Evolutionary conservation across 441 rosid genomes (phyloP).

Genomic region (Oxalis stricta): DNA sequence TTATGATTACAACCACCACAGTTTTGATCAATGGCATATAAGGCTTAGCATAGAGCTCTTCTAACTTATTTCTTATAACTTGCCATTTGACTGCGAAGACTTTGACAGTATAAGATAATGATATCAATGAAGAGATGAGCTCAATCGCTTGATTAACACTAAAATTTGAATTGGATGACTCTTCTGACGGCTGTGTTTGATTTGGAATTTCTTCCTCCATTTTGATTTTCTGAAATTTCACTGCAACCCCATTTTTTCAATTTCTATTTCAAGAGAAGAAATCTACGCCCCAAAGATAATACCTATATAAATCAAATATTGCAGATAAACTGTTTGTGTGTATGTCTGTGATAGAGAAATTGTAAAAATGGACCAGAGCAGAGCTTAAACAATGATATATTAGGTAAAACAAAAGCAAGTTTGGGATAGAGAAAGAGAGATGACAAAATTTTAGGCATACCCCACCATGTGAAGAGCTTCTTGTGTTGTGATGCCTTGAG

Average conservation of each 20-base stretch:
- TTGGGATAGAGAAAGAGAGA: constrained; percentile 7
- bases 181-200: constrained; percentile 8
- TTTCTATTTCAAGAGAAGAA: constrained; percentile 1
- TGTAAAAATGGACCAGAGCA: too few species aligned
- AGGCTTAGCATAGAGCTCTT: constrained; percentile 64
- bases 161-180: constrained; percentile 13
- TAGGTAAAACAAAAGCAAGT: too few species aligned
- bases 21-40: constrained; percentile 31
- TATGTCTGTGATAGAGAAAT: too few species aligned
- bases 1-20: constrained; percentile 40
- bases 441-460: constrained; percentile 1
- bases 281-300: background rate
- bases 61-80: constrained; percentile 49
- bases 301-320: background rate
- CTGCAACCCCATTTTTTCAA: constrained; percentile 23
- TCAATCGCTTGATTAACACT: constrained; percentile 36
- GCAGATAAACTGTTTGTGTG: too few species aligned
- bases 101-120: constrained; percentile 53
- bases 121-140: constrained; percentile 50
- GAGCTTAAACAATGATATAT: too few species aligned
- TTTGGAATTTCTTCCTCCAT: constrained; percentile 33
- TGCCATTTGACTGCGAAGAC: constrained; percentile 80
- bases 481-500: constrained; percentile 21
- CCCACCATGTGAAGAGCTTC: constrained; percentile 27
- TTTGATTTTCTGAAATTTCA: constrained; percentile 13